Conservation (phyloP, 345 rosid genomes). For the Euclidium syriacum region DNA sequence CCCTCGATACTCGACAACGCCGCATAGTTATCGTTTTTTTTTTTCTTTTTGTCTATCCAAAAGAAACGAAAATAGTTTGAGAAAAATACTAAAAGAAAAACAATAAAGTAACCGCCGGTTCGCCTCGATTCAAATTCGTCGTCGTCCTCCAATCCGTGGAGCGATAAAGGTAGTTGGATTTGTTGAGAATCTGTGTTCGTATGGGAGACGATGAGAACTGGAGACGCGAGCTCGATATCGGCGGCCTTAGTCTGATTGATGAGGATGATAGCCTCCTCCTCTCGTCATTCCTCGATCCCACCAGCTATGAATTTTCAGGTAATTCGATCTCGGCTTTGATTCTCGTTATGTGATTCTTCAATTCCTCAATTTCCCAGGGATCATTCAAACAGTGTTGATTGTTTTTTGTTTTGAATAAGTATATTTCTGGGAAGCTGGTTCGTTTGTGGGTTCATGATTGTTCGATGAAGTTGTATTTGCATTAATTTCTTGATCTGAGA, state of each 20-base stretch:
- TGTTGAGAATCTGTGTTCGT: not conserved
- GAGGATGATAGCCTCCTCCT: slow-evolving; percentile 82
- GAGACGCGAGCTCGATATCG: slow-evolving; percentile 31
- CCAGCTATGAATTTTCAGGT: slow-evolving; percentile 38
- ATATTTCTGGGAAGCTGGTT: not conserved
- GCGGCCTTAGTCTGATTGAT: slow-evolving; percentile 66
- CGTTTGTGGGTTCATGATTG: not conserved
- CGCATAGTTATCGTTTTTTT: not conserved
- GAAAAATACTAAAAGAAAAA: not conserved
- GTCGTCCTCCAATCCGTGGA: not conserved
- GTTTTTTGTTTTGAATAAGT: not conserved
- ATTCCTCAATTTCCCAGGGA: not conserved
- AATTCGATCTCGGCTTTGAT: not conserved
- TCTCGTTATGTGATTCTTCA: not conserved
- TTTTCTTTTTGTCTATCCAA: not conserved
- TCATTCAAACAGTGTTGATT: not conserved
- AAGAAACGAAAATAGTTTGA: not conserved
- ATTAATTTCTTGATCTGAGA: not conserved
- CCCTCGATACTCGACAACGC: not conserved
- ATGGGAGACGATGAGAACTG: slow-evolving; percentile 51
- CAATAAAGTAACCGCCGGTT: slow-evolving; percentile 43
- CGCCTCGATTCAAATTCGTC: slow-evolving; percentile 47
- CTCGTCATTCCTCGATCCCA: slow-evolving; percentile 34
- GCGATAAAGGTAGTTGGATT: not conserved
- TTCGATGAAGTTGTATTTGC: not conserved